Conservation (phyloP, 2,329 filamentous ascomycete species). For the Graphiopsis chlorocephala region DNA sequence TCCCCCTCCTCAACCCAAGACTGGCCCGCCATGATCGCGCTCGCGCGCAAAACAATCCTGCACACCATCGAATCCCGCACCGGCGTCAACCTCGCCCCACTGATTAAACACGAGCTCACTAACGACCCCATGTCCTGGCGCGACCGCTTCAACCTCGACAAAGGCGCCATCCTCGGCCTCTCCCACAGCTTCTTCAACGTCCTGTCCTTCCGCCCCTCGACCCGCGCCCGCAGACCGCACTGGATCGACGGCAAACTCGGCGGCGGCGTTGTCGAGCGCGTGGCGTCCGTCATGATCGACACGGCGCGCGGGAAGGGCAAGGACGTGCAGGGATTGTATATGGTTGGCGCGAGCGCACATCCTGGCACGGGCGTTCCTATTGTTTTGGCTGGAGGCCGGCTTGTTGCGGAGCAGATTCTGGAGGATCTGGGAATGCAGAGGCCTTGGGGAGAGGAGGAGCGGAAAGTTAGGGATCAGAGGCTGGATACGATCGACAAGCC, state of each 20-base stretch:
- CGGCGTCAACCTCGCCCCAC: constrained; percentile 50
- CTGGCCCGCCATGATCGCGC: constrained; percentile 59
- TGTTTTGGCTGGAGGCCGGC: constrained; percentile 65
- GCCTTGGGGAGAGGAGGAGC: constrained; percentile 39
- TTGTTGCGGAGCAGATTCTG: constrained; percentile 56
- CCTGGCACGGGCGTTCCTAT: constrained; percentile 75
- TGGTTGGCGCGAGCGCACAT: constrained; percentile 73
- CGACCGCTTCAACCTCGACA: constrained; percentile 68
- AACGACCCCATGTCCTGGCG: constrained; percentile 68
- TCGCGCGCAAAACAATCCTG: constrained; percentile 60
- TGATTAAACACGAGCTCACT: constrained; percentile 60
- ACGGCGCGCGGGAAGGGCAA: constrained; percentile 20
- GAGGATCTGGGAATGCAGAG: constrained; percentile 37
- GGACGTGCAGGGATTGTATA: constrained; percentile 57
- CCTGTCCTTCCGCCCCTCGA: constrained; percentile 62
- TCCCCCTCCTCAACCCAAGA: constrained; percentile 49
- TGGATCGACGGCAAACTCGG: constrained; percentile 37
- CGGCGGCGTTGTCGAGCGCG: constrained; percentile 24
- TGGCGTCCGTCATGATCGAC: constrained; percentile 28
- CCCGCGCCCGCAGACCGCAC: constrained; percentile 52
- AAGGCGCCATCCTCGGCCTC: constrained; percentile 70
- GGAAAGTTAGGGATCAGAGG: constrained; percentile 20
- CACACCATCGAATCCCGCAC: constrained; percentile 60
- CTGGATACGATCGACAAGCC: constrained; percentile 31
- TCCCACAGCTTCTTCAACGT: constrained; percentile 74